Percentiles rank a stretch among this genome's conserved stretches.
Evolutionary conservation across 306 rosid species (phyloP).

Genomic region (Lotus japonicus): DNA sequence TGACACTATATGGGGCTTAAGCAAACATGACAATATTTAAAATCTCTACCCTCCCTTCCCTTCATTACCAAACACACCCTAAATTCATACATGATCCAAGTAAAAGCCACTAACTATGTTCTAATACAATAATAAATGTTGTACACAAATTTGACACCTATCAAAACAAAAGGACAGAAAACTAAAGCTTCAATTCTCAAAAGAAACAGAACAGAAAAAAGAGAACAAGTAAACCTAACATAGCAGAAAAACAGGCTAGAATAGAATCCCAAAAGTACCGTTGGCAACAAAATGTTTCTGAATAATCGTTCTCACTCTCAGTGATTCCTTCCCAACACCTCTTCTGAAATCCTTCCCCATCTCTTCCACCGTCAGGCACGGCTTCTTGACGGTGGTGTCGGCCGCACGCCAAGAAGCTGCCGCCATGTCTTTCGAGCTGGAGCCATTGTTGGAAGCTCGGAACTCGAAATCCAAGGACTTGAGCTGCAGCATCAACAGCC

Average conservation of each 20-base stretch:
- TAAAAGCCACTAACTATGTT: background rate
- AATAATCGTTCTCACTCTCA: slow-evolving; percentile 50
- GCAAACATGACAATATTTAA: too few relatives aligned
- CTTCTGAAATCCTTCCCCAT: slow-evolving; percentile 47
- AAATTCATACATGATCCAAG: too few relatives aligned
- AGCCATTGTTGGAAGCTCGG: background rate
- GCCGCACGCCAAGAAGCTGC: background rate
- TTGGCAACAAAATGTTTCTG: slow-evolving; percentile 42
- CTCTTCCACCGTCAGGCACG: slow-evolving; percentile 66
- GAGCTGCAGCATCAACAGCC: slow-evolving; percentile 35
- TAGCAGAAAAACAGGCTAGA: background rate
- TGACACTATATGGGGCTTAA: too few relatives aligned
- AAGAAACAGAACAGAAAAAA: too few relatives aligned
- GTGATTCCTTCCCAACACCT: slow-evolving; percentile 37
- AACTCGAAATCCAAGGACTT: slow-evolving; percentile 24
- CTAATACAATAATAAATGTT: background rate
- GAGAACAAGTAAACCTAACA: background rate
- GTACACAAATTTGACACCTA: background rate
- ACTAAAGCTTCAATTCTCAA: background rate
- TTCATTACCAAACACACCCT: too few relatives aligned
- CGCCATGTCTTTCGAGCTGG: background rate
- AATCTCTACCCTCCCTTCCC: too few relatives aligned
- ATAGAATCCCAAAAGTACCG: slow-evolving; percentile 25
- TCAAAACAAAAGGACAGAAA: background rate
- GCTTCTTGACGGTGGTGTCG: background rate